Evolutionary conservation across 2,329 filamentous ascomycete species (phyloP), one percentile per base, ranked within the genome.

Genomic region (Exophiala spinifera): DNA sequence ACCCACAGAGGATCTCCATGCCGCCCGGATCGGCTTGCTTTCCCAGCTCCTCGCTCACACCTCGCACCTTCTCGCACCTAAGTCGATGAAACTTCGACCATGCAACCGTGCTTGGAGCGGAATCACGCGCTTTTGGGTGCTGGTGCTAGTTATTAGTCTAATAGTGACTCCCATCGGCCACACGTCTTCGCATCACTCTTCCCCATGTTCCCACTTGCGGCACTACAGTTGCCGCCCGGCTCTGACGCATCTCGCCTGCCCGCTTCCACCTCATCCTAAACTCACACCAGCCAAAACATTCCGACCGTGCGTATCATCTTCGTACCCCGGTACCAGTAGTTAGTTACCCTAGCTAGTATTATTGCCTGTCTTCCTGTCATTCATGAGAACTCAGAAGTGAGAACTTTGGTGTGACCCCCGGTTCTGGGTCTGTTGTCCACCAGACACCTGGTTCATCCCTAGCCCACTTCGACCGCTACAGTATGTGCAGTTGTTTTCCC

Each of bases 231-330:
- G 17, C 47, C 36, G 48, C 51, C 49, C 49, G 46, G 42, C 36
- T 60, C 51, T 53, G 51, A 57, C 49, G 57, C 52, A 48, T 55
- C 57, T 60, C 53, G 55, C 55, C 54, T 53, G 50, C 45, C 49
- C 40, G 51, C 54, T 57, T 56, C 47, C 48, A 56, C 50, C 37
- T 48, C 44, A 34, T 54, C 46, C 51, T 31, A 45, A 57, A 52
- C 48, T 45, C 42, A 21, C 42, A 44, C 21, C 20, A 25, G 23
- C 42, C 21, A 23, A 15, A 28, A 15, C 23, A 48, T 39, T 31
- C 15, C 37, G 33, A n/a, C 37, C n/a, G 20, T 47, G 23, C 54
- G 23, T 37, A 49, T 51, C 48, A 60, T 40, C 33, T 17, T 33
- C 40, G 14, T 13, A 42, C 36, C 23, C 47, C 13, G 42, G 31